These are phyloP conservation scores for Smittium culicis DNA, from an alignment of 371 early-diverging fungal species.

Conservation along the genomic window DNA sequence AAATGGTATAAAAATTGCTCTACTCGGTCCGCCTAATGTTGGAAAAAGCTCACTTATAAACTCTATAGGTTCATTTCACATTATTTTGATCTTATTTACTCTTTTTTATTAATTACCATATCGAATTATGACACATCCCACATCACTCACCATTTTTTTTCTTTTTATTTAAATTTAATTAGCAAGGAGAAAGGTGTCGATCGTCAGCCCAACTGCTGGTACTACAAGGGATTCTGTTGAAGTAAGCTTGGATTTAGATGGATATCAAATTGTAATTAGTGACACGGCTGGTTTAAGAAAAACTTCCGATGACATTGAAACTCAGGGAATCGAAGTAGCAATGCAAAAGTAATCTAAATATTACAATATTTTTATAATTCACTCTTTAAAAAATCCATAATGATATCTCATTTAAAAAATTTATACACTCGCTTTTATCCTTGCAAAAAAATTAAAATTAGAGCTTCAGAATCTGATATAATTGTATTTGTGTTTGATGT, in stretches of 20 bases:
- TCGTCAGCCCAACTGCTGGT: constrained; percentile 64
- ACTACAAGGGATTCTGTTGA: constrained; percentile 72
- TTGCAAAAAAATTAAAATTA: neutral
- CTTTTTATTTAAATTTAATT: constrained; percentile 7
- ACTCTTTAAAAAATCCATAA: constrained; percentile 6
- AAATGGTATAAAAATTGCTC: constrained; percentile 52
- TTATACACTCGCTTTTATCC: no score
- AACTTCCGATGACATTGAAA: constrained; percentile 49
- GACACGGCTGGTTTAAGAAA: constrained; percentile 67
- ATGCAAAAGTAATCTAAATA: constrained; percentile 26
- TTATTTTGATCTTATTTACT: no score
- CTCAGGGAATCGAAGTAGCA: constrained; percentile 57
- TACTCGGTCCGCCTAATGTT: constrained; percentile 68
- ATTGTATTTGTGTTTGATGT: constrained; percentile 38
- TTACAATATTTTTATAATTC: neutral
- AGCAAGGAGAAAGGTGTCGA: constrained; percentile 62
- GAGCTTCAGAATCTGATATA: constrained; percentile 30
- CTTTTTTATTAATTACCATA: no score
- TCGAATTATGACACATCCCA: no score
- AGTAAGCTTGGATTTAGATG: constrained; percentile 53
- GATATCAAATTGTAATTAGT: constrained; percentile 55
- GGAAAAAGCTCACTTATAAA: constrained; percentile 70
- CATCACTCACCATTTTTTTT: neutral
- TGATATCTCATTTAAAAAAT: no score
- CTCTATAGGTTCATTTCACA: constrained; percentile 35